Percentiles rank a stretch among this genome's conserved stretches.
These are phyloP conservation scores for Salix udensis DNA, from an alignment of 345 rosid species.

Conservation along the genomic window DNA sequence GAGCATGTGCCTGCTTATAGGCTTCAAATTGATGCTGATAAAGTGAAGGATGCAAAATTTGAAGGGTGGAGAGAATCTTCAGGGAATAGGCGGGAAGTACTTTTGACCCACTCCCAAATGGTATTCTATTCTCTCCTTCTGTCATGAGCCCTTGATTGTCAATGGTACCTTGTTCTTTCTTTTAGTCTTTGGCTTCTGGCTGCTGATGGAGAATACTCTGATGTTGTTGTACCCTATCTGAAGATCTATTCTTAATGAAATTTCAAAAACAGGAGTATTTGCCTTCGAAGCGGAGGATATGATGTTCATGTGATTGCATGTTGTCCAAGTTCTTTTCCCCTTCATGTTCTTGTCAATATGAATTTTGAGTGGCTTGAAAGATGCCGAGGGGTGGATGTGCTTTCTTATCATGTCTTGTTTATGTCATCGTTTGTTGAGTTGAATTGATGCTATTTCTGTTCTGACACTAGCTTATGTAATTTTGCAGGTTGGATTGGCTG, in stretches of 20 bases:
- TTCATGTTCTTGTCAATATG: neutral
- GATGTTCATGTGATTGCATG: neutral
- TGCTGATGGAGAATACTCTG: neutral
- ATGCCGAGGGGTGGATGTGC: neutral
- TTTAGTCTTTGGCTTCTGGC: neutral
- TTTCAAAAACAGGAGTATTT: neutral
- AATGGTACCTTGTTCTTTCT: neutral
- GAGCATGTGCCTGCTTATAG: conserved; percentile 69
- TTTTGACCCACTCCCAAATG: conserved; percentile 92
- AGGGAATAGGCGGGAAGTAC: conserved; percentile 66
- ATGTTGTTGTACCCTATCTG: neutral
- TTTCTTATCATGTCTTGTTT: conserved; percentile 1
- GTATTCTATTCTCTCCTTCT: conserved; percentile 38
- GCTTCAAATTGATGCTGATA: conserved; percentile 52
- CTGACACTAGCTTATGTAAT: conserved; percentile 17
- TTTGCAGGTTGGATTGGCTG: conserved; percentile 76
- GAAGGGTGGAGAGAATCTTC: conserved; percentile 70
- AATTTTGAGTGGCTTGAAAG: neutral
- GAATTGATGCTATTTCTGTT: conserved; percentile 7
- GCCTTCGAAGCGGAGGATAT: neutral
- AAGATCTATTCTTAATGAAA: neutral
- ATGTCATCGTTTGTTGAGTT: neutral
- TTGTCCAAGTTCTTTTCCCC: neutral
- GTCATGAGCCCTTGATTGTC: neutral
- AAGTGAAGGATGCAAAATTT: conserved; percentile 50